Evolutionary conservation across 2,329 filamentous ascomycete genomes (phyloP).

Genomic region (Xylariomycetidae sp.): DNA sequence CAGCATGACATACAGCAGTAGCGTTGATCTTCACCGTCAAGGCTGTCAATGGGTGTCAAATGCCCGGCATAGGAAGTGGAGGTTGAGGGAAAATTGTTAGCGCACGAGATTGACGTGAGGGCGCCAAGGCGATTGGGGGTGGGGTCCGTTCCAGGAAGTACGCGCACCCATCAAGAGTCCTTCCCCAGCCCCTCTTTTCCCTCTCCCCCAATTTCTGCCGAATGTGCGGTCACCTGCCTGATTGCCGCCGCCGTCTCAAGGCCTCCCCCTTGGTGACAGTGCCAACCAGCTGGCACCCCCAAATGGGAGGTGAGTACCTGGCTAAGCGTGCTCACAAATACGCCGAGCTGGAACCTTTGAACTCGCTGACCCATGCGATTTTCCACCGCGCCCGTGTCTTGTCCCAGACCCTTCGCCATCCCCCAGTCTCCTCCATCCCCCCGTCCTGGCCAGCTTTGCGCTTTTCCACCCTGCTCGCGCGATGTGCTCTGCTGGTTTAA

Average conservation of each 20-base stretch:
- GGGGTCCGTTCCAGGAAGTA: conserved; percentile 18
- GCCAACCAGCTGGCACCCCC: not conserved
- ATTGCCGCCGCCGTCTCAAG: too few relatives aligned
- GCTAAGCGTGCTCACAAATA: conserved; percentile 11
- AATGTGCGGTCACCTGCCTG: too few relatives aligned
- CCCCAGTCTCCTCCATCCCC: conserved; percentile 1
- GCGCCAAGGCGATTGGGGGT: conserved; percentile 17
- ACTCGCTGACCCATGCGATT: conserved; percentile 16
- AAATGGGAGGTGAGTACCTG: not conserved
- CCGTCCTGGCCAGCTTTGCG: not conserved
- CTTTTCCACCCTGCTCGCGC: conserved; percentile 1
- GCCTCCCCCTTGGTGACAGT: too few relatives aligned
- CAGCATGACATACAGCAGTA: too few relatives aligned
- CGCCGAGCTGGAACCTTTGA: conserved; percentile 13
- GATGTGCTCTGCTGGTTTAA: too few relatives aligned
- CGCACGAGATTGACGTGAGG: conserved; percentile 19
- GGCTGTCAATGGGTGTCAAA: not conserved
- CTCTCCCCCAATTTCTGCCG: too few relatives aligned
- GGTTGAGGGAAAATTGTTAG: conserved; percentile 1
- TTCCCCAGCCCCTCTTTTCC: too few relatives aligned
- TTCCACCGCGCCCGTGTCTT: conserved; percentile 14
- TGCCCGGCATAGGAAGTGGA: not conserved
- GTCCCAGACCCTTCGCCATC: conserved; percentile 13
- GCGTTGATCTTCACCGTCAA: too few relatives aligned
- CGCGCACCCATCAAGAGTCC: too few relatives aligned